Base-by-base conservation (phyloP, 768 basidiomycete genomes). In the Sistotremastrum suecicum region DNA sequence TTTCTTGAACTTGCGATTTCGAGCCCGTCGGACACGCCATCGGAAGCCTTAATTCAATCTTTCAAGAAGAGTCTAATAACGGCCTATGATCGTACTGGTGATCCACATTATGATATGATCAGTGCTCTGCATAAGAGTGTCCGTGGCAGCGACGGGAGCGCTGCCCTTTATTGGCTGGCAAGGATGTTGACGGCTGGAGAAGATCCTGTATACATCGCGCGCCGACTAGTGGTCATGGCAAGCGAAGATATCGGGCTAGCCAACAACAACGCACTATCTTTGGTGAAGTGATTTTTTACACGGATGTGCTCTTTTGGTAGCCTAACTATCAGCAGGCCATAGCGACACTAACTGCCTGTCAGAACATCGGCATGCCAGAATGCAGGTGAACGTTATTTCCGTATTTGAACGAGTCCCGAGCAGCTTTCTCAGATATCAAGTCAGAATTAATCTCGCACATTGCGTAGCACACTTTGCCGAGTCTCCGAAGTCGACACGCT, bases 111-210 rank as follows among this genome's bases (percentile, higher is more conserved):
- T 55, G 84, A 88, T 58, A 78, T 83, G 76, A 87, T 86, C 52
- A 82, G 78, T 33, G 86, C 82, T 3, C 64, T 90, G 52, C 87
- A 91, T 63, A 91, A 91, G 60, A 76, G 76, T 48, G 72, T 90
- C 34, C 72, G 88, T 34, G 88, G 85, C 5, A 75, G 77, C 46
- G 76, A 88, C 50, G 76, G 76, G 5, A 70, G 70, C 54, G 88
- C 85, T 0, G 87, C 87, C 5, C 63, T 89, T 67, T 91, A 90
- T 58, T 91, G 87, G 85, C 68, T 91, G 20, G 85, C 86, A 7
- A 72, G 83, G 42, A 88, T 88, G 86, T 66, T 88, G 34, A 71
- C 67, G 34, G 80, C 74, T 30, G 86, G 85, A 12, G 86, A 88
- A 58, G 86, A 90, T 60, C 83, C 87, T 3, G 53, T 86, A 41